Percentiles rank a stretch among this genome's conserved stretches.
Evolutionary conservation across 805 yeast genomes (phyloP).

Genomic region (Yamadazyma phyllophila): DNA sequence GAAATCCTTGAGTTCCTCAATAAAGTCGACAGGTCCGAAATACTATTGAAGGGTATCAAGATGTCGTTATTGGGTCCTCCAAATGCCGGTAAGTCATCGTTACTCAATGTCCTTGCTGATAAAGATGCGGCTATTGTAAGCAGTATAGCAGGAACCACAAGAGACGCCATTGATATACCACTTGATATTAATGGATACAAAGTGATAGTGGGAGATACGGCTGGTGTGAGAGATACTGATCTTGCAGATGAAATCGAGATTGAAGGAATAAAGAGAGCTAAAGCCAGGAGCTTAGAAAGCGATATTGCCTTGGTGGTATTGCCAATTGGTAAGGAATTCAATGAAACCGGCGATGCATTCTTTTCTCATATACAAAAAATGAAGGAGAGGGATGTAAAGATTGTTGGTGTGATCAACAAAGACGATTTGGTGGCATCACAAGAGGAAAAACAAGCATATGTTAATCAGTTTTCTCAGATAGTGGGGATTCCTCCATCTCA

Average conservation of each 20-base stretch:
- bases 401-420: conserved; percentile 58
- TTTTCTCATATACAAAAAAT: conserved; percentile 34
- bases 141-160: conserved; percentile 87
- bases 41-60: conserved; percentile 70
- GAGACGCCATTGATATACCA: conserved; percentile 82
- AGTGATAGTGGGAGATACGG: conserved; percentile 85
- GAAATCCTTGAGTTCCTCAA: conserved; percentile 46
- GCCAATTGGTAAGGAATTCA: conserved; percentile 39
- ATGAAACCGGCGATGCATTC: conserved; percentile 32
- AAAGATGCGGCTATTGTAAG: conserved; percentile 90
- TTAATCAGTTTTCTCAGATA: not conserved
- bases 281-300: conserved; percentile 52
- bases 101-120: conserved; percentile 71
- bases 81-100: conserved; percentile 92
- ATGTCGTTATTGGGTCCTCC: conserved; percentile 85
- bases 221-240: conserved; percentile 66
- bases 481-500: conserved; percentile 19
- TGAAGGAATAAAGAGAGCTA: conserved; percentile 83
- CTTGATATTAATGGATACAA: conserved; percentile 82
- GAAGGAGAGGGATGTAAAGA: conserved; percentile 22
- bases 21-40: conserved; percentile 55
- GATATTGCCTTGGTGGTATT: conserved; percentile 70
- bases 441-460: conserved; percentile 5
- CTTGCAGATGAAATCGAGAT: conserved; percentile 59
- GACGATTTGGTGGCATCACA: conserved; percentile 42